Percentiles rank a stretch among this genome's conserved stretches.
Conservation (phyloP, 345 rosid species). For the Anacardium occidentale region DNA sequence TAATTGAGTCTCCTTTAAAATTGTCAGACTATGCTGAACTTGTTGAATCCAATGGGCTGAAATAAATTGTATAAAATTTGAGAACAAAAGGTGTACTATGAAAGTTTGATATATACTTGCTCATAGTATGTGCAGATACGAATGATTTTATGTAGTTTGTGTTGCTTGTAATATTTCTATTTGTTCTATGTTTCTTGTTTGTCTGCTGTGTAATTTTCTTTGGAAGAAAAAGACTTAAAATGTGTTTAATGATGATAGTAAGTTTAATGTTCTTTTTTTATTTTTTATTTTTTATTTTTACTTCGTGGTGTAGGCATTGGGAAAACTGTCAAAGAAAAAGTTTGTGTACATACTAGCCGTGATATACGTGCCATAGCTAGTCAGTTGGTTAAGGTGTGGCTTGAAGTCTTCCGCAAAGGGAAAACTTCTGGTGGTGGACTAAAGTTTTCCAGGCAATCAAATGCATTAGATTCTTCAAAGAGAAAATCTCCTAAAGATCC, state of each 20-base stretch:
- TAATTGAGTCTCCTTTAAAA: too few relatives aligned
- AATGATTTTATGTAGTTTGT: neutral
- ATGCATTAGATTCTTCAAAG: conserved; percentile 45
- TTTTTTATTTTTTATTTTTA: too few relatives aligned
- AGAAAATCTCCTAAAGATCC: conserved; percentile 47
- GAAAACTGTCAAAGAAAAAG: conserved; percentile 97
- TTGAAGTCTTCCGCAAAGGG: conserved; percentile 91
- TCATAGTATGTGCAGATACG: neutral
- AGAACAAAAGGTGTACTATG: neutral
- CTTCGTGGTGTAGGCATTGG: conserved; percentile 73
- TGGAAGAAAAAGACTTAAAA: neutral
- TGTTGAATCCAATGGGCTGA: neutral
- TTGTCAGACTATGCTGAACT: too few relatives aligned
- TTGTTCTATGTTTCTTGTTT: neutral
- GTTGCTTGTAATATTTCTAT: neutral
- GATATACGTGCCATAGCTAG: conserved; percentile 99
- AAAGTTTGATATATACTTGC: conserved; percentile 11
- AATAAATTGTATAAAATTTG: neutral
- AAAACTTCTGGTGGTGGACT: conserved; percentile 62
- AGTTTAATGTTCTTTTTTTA: too few relatives aligned
- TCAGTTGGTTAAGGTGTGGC: conserved; percentile 95
- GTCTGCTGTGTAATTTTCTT: neutral
- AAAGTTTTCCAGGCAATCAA: conserved; percentile 48
- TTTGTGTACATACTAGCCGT: conserved; percentile 97
- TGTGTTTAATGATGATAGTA: neutral